Evolutionary conservation across 805 yeast species (phyloP).

Genomic region (Starmerella asiatica): DNA sequence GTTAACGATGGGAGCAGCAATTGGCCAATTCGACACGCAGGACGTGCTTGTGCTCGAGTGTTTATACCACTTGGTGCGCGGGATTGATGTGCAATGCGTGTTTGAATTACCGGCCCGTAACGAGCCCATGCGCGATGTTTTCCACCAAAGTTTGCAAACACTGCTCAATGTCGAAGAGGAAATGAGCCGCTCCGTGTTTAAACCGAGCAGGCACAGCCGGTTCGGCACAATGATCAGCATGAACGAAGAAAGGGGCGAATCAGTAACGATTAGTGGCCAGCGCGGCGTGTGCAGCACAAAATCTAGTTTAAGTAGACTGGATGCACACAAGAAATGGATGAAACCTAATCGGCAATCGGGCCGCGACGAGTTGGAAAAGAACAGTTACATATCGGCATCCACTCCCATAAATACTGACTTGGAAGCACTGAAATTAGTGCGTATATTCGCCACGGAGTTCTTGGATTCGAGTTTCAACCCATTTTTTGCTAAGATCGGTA

Average conservation of each 20-base stretch:
- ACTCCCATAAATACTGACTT: conserved; percentile 18
- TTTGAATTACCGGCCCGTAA: conserved; percentile 1
- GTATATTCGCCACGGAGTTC: conserved; percentile 42
- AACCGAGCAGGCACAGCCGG: conserved; percentile 66
- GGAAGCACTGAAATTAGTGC: conserved; percentile 26
- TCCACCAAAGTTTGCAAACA: conserved; percentile 25
- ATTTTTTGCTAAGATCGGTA: conserved; percentile 41
- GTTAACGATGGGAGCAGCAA: conserved; percentile 52
- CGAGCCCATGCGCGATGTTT: conserved; percentile 9
- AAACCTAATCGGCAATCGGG: conserved; percentile 23
- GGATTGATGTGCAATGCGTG: conserved; percentile 33
- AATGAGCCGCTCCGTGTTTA: conserved; percentile 35
- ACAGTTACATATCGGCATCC: conserved; percentile 4
- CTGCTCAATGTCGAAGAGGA: conserved; percentile 49
- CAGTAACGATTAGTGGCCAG: conserved; percentile 54
- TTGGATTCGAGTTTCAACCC: conserved; percentile 65
- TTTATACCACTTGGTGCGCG: conserved; percentile 47
- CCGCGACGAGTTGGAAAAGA: conserved; percentile 22
- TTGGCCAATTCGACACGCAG: conserved; percentile 55
- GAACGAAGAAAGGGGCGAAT: conserved; percentile 47
- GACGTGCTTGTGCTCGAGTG: conserved; percentile 58
- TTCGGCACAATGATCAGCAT: conserved; percentile 79
- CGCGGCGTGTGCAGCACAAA: conserved; percentile 39
- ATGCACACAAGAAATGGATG: conserved; percentile 54
- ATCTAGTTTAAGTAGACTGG: conserved; percentile 52